phyloP scores from a whole-genome alignment of 2,329 filamentous ascomycete genomes.

The Aspergillus pseudoterreus region DNA sequence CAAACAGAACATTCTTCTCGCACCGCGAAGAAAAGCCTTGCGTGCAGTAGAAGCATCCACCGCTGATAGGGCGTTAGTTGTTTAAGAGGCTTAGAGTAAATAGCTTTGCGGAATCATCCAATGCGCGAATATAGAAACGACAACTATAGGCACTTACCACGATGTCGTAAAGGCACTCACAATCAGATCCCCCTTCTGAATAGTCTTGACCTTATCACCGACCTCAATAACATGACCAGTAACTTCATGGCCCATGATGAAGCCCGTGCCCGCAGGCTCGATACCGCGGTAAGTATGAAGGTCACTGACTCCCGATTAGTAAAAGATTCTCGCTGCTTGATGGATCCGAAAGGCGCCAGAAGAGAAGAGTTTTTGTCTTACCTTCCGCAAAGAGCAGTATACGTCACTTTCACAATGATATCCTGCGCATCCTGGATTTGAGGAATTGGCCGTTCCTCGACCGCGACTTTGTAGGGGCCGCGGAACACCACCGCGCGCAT shows the following conservation, averaged over 20 bases:
- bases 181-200: slow-evolving; percentile 72
- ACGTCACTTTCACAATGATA: slow-evolving; percentile 76
- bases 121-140: not conserved
- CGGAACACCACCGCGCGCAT: slow-evolving; percentile 93
- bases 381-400: slow-evolving; percentile 85
- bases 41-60: slow-evolving; percentile 80
- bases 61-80: slow-evolving; percentile 36
- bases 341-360: not conserved
- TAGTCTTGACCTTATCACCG: slow-evolving; percentile 63
- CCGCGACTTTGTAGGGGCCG: slow-evolving; percentile 66
- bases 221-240: slow-evolving; percentile 69
- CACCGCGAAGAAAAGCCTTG: slow-evolving; percentile 75
- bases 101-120: not conserved
- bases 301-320: slow-evolving; percentile 53
- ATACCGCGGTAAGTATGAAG: slow-evolving; percentile 83
- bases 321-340: not conserved
- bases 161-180: slow-evolving; percentile 81
- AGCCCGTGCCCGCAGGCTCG: slow-evolving; percentile 62
- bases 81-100: not conserved
- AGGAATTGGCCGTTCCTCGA: slow-evolving; percentile 78
- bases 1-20: slow-evolving; percentile 66
- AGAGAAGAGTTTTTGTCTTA: slow-evolving; percentile 41
- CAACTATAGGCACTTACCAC: slow-evolving; percentile 51
- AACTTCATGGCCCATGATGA: slow-evolving; percentile 77
- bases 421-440: slow-evolving; percentile 68